phyloP scores from a whole-genome alignment of 495 filamentous ascomycete genomes.

The Parathielavia appendiculata region DNA sequence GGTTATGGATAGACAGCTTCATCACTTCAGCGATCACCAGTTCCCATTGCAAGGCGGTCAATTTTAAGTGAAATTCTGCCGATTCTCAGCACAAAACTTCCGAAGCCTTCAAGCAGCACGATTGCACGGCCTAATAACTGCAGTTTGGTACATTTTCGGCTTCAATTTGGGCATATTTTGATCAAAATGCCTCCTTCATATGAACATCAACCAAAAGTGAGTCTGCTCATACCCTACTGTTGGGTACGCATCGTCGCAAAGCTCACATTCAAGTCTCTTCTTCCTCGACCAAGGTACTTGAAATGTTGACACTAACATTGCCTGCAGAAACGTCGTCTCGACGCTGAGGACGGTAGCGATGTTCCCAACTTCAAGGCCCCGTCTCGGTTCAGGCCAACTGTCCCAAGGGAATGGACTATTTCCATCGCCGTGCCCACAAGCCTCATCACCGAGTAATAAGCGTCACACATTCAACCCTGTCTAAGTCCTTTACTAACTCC shows the following conservation, averaged over 20 bases:
- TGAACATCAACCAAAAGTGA: slow-evolving; percentile 26
- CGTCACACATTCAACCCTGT: not conserved
- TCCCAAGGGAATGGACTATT: slow-evolving; percentile 43
- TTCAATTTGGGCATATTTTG: not conserved
- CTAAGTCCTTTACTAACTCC: slow-evolving; percentile 8
- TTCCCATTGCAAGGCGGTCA: slow-evolving; percentile 25
- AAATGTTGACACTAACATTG: slow-evolving; percentile 7
- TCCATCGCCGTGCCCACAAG: slow-evolving; percentile 47
- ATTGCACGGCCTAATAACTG: not conserved
- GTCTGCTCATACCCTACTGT: not conserved
- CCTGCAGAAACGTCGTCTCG: slow-evolving; percentile 39
- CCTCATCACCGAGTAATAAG: slow-evolving; percentile 47
- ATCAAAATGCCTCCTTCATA: slow-evolving; percentile 13
- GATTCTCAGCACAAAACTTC: slow-evolving; percentile 10
- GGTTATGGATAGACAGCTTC: not conserved
- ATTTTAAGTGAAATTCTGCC: slow-evolving; percentile 30
- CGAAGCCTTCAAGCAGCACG: not conserved
- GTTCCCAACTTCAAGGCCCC: slow-evolving; percentile 14
- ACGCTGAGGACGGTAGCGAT: slow-evolving; percentile 32
- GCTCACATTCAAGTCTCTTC: not conserved
- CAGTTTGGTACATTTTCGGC: not conserved
- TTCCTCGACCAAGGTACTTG: too few relatives aligned
- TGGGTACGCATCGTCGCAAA: not conserved
- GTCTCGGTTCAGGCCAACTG: slow-evolving; percentile 34
- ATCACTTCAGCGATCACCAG: not conserved